Percentiles rank a stretch among this genome's conserved stretches.
Evolutionary conservation across 1,284 basidiomycete species (phyloP).

Genomic region (Boletellus sp.): DNA sequence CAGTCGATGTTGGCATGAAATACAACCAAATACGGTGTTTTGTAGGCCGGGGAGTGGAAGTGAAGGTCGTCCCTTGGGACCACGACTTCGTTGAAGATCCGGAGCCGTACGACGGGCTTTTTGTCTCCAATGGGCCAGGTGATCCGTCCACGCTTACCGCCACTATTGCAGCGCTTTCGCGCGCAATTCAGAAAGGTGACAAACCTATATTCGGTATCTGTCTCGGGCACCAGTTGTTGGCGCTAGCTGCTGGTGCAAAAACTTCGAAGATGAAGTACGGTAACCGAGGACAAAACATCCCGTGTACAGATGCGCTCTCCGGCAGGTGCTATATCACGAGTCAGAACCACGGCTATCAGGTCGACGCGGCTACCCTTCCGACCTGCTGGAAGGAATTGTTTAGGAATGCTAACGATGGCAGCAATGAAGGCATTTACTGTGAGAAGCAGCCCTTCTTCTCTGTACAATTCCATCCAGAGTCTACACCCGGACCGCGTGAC

Average conservation of each 20-base stretch:
- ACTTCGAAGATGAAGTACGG: conserved; percentile 99
- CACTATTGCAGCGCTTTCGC: conserved; percentile 72
- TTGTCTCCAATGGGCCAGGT: conserved; percentile 97
- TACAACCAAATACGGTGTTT: conserved; percentile 99
- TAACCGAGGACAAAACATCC: conserved; percentile 98
- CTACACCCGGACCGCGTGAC: conserved; percentile 95
- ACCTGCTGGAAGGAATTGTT: conserved; percentile 92
- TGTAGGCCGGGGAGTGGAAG: conserved; percentile 86
- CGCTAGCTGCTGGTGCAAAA: conserved; percentile 89
- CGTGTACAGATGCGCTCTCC: conserved; percentile 91
- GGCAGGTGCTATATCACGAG: conserved; percentile 98
- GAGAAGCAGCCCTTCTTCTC: conserved; percentile 93
- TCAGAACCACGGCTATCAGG: conserved; percentile 98
- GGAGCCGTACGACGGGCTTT: conserved; percentile 91
- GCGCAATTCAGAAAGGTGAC: conserved; percentile 70
- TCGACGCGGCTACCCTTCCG: conserved; percentile 80
- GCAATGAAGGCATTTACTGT: conserved; percentile 97
- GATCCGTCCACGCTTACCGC: conserved; percentile 85
- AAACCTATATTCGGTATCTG: conserved; percentile 98
- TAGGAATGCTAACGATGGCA: conserved; percentile 94
- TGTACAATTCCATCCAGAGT: conserved; percentile 99
- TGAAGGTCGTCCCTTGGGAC: conserved; percentile 98
- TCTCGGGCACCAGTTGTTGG: conserved; percentile 95
- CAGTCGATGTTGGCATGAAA: conserved; percentile 98
- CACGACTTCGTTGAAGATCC: conserved; percentile 81